These are phyloP conservation scores for Astragalus glycyphyllos DNA, from an alignment of 306 rosid genomes.

Conservation along the genomic window DNA sequence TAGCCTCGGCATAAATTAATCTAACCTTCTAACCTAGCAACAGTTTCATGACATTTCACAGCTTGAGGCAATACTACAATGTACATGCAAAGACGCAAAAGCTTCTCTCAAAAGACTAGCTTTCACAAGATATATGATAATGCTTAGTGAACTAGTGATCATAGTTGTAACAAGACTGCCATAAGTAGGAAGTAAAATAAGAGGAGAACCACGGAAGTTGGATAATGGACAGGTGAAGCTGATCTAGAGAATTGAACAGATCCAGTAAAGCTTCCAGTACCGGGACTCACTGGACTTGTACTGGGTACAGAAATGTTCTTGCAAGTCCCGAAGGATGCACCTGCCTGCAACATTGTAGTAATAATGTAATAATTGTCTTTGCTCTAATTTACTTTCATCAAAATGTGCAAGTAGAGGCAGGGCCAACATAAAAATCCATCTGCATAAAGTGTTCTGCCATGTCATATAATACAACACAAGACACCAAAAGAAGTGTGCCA, in stretches of 20 bases:
- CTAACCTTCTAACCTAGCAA: slow-evolving; percentile 56
- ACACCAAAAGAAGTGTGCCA: slow-evolving; percentile 21
- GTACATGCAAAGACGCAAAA: slow-evolving; percentile 46
- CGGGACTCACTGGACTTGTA: slow-evolving; percentile 59
- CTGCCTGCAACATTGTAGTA: slow-evolving; percentile 67
- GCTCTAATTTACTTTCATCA: slow-evolving; percentile 15
- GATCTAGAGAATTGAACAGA: slow-evolving; percentile 88
- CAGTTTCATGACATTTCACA: slow-evolving; percentile 44
- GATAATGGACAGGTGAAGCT: slow-evolving; percentile 51
- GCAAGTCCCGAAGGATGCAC: slow-evolving; percentile 83
- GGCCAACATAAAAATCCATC: slow-evolving; percentile 14
- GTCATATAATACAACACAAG: slow-evolving; percentile 23
- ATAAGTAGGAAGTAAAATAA: slow-evolving; percentile 52
- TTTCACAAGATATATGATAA: slow-evolving; percentile 42
- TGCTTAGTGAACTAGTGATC: slow-evolving; percentile 41
- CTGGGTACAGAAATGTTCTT: slow-evolving; percentile 74
- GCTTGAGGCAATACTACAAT: slow-evolving; percentile 44
- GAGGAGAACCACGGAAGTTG: slow-evolving; percentile 46
- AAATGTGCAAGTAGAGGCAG: slow-evolving; percentile 29
- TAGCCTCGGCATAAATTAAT: slow-evolving; percentile 39
- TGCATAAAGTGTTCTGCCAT: slow-evolving; percentile 15
- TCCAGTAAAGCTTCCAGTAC: slow-evolving; percentile 83
- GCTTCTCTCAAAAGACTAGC: slow-evolving; percentile 52
- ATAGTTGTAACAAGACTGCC: slow-evolving; percentile 48
- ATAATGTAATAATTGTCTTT: slow-evolving; percentile 22